Evolutionary conservation across 2,329 filamentous ascomycete genomes (phyloP).

Genomic region (Pseudocercospora pini-densiflorae): DNA sequence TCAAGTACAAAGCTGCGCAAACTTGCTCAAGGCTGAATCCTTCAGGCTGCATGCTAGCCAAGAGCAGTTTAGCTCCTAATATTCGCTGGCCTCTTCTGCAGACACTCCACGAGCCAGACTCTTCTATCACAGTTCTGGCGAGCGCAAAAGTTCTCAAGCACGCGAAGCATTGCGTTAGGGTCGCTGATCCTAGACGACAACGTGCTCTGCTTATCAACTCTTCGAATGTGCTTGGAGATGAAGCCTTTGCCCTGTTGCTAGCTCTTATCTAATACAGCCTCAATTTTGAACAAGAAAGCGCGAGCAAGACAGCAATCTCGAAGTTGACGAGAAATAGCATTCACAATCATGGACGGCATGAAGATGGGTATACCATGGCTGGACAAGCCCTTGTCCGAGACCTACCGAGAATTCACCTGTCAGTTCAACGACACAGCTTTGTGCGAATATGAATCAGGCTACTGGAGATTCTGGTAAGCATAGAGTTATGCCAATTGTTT

Average conservation of each 20-base stretch:
- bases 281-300: background rate
- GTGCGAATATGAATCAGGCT: slow-evolving; percentile 50
- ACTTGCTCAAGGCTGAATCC: slow-evolving; percentile 22
- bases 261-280: background rate
- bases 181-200: background rate
- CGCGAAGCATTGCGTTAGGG: background rate
- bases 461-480: slow-evolving; percentile 55
- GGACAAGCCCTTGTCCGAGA: slow-evolving; percentile 46
- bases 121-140: background rate
- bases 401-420: slow-evolving; percentile 39
- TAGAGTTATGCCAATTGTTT: background rate
- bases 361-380: slow-evolving; percentile 42
- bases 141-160: background rate
- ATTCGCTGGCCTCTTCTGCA: background rate
- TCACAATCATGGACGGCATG: slow-evolving; percentile 18
- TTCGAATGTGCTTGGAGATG: background rate
- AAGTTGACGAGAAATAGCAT: background rate
- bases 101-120: background rate
- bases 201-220: background rate
- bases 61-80: background rate
- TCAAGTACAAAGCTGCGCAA: slow-evolving; percentile 8
- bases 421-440: slow-evolving; percentile 44
- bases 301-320: background rate
- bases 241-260: background rate
- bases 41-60: slow-evolving; percentile 8